Percentiles rank a stretch among this genome's conserved stretches.
Evolutionary conservation across 768 basidiomycete species (phyloP).

Genomic region (Tubosaeta sp.): DNA sequence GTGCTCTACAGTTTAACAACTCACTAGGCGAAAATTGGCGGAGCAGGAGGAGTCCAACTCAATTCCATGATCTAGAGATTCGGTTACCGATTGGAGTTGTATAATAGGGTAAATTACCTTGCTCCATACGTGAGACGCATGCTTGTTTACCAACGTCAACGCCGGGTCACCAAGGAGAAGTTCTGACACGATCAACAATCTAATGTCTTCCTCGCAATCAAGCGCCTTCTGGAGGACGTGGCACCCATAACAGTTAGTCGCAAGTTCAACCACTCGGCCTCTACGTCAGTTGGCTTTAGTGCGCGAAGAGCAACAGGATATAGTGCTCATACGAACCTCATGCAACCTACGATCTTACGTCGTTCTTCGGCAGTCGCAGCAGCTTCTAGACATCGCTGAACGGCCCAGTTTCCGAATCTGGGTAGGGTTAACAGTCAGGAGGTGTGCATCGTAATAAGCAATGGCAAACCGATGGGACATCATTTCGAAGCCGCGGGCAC

Average conservation of each 20-base stretch:
- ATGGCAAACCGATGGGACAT: conserved; percentile 72
- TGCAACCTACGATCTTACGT: conserved; percentile 78
- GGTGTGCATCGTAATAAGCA: neutral
- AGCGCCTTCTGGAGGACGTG: conserved; percentile 88
- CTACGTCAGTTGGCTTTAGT: conserved; percentile 32
- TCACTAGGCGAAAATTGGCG: conserved; percentile 84
- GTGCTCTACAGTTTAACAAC: conserved; percentile 23
- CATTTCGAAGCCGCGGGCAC: conserved; percentile 82
- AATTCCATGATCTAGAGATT: conserved; percentile 76
- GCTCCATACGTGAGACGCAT: conserved; percentile 90
- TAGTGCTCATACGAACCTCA: conserved; percentile 51
- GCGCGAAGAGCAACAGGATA: conserved; percentile 5
- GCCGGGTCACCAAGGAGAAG: conserved; percentile 81
- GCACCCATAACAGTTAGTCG: conserved; percentile 86
- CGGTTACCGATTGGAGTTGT: conserved; percentile 6
- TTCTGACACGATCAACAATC: conserved; percentile 79
- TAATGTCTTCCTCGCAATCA: conserved; percentile 85
- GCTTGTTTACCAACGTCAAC: conserved; percentile 83
- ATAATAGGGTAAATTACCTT: conserved; percentile 45
- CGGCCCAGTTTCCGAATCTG: conserved; percentile 92
- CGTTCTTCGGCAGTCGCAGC: conserved; percentile 71
- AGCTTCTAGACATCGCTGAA: conserved; percentile 81
- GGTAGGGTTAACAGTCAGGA: conserved; percentile 7
- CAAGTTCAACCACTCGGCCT: conserved; percentile 79
- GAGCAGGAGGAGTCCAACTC: conserved; percentile 81